Evolutionary conservation across 768 basidiomycete genomes (phyloP).

Genomic region (Macrolepiota dolichaula): DNA sequence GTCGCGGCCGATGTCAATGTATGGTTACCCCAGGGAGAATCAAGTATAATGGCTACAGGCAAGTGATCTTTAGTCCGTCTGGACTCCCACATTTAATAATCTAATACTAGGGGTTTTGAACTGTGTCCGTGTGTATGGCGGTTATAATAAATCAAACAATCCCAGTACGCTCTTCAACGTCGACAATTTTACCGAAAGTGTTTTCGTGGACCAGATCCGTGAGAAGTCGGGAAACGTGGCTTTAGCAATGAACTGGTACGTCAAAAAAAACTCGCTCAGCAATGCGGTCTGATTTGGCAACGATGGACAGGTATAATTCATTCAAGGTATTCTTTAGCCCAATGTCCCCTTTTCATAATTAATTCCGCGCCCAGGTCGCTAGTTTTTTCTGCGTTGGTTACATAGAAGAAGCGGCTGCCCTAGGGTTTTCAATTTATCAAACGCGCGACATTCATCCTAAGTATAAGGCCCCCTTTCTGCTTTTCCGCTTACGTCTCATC

Average conservation of each 20-base stretch:
- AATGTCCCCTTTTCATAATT: background rate
- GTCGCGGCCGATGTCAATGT: constrained; percentile 52
- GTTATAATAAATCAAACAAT: constrained; percentile 49
- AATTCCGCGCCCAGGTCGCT: constrained; percentile 43
- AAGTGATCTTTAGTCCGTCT: constrained; percentile 13
- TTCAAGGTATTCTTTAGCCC: constrained; percentile 44
- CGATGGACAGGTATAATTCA: constrained; percentile 51
- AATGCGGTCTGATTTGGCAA: background rate
- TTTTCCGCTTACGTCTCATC: background rate
- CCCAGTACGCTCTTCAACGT: constrained; percentile 58
- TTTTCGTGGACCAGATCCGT: constrained; percentile 44
- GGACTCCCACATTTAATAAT: background rate
- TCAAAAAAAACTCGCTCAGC: background rate
- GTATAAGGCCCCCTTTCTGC: constrained; percentile 35
- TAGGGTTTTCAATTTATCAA: constrained; percentile 63
- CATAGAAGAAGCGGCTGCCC: constrained; percentile 50
- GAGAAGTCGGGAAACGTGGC: constrained; percentile 43
- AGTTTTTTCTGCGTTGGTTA: constrained; percentile 62
- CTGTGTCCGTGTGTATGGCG: constrained; percentile 61
- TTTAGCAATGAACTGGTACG: constrained; percentile 61
- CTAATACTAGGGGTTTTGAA: constrained; percentile 46
- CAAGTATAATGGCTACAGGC: constrained; percentile 53
- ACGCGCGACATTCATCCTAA: constrained; percentile 61
- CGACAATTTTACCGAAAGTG: constrained; percentile 51
- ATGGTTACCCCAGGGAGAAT: constrained; percentile 54